Conservation (phyloP, 2,329 filamentous ascomycete species). For the Fusarium pseudoanthophilum region DNA sequence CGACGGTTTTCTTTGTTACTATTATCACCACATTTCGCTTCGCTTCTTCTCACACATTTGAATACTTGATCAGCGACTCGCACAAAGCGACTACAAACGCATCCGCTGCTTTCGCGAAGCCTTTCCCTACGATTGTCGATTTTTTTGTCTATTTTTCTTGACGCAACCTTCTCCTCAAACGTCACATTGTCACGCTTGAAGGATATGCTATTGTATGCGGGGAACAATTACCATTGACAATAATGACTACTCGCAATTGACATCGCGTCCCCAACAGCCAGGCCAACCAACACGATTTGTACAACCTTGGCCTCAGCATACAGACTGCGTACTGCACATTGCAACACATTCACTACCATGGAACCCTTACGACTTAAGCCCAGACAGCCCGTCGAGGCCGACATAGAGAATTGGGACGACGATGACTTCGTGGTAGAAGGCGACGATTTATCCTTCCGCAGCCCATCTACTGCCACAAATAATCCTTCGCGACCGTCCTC, state of each 20-base stretch:
- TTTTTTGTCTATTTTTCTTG: constrained; percentile 23
- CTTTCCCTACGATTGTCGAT: constrained; percentile 12
- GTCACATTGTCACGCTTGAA: constrained; percentile 16
- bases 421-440: constrained; percentile 78
- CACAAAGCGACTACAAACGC: constrained; percentile 15
- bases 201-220: constrained; percentile 42
- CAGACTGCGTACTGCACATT: constrained; percentile 19
- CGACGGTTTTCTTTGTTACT: constrained; percentile 26
- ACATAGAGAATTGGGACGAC: constrained; percentile 83
- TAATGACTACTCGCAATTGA: constrained; percentile 47
- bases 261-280: constrained; percentile 34
- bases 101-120: constrained; percentile 14
- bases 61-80: constrained; percentile 22
- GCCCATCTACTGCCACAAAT: constrained; percentile 58
- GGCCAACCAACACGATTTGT: constrained; percentile 23
- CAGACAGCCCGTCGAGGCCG: constrained; percentile 65
- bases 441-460: constrained; percentile 71
- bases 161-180: background rate
- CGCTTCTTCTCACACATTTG: constrained; percentile 30
- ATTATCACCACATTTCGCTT: constrained; percentile 26
- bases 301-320: constrained; percentile 23
- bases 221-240: constrained; percentile 42
- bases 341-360: constrained; percentile 53
- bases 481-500: constrained; percentile 51
- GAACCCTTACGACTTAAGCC: constrained; percentile 65